phyloP scores from a whole-genome alignment of 495 filamentous ascomycete species.

The Tuber calosporum region DNA sequence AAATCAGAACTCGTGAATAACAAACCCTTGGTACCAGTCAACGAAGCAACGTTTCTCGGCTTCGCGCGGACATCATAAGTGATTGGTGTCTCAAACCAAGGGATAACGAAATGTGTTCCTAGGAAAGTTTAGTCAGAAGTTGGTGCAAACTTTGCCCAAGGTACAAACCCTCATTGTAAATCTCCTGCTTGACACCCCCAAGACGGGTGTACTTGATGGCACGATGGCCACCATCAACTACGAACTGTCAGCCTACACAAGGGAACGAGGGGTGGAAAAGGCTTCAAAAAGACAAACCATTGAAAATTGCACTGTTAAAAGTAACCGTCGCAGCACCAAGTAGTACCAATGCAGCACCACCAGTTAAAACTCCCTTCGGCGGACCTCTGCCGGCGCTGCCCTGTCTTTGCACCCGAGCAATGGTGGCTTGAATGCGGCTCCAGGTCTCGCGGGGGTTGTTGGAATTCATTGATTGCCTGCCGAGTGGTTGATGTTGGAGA shows the following conservation, averaged over 20 bases:
- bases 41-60: slow-evolving; percentile 90
- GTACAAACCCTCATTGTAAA: slow-evolving; percentile 77
- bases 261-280: background rate
- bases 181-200: slow-evolving; percentile 91
- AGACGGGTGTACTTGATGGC: slow-evolving; percentile 96
- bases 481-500: background rate
- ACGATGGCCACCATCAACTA: slow-evolving; percentile 95
- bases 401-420: slow-evolving; percentile 49
- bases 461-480: slow-evolving; percentile 33
- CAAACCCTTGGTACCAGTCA: slow-evolving; percentile 80
- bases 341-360: slow-evolving; percentile 52
- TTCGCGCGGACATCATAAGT: slow-evolving; percentile 97
- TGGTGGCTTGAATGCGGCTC: slow-evolving; percentile 56
- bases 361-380: slow-evolving; percentile 47
- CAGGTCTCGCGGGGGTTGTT: slow-evolving; percentile 57
- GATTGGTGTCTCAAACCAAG: slow-evolving; percentile 95
- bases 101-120: slow-evolving; percentile 90
- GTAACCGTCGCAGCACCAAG: slow-evolving; percentile 60
- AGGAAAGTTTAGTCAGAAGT: background rate
- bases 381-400: slow-evolving; percentile 45
- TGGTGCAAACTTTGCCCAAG: background rate
- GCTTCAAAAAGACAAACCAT: slow-evolving; percentile 51
- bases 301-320: slow-evolving; percentile 85
- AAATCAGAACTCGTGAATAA: background rate
- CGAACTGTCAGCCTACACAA: slow-evolving; percentile 14